phyloP scores from a whole-genome alignment of 805 yeast species.

The Suhomyces faveliae region DNA sequence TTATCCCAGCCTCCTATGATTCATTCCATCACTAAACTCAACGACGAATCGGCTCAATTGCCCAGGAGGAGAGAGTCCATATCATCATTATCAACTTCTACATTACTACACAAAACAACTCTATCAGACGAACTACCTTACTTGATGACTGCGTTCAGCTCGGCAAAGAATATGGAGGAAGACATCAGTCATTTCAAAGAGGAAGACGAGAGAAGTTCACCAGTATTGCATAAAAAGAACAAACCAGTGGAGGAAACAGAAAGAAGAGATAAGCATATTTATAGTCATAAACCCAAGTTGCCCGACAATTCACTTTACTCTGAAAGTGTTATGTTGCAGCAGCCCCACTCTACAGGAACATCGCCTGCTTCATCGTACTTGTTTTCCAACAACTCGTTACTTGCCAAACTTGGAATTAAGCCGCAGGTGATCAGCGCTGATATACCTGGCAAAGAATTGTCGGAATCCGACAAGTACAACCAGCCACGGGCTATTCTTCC shows the following conservation, averaged over 20 bases:
- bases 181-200: conserved; percentile 33
- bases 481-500: conserved; percentile 1
- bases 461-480: conserved; percentile 8
- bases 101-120: conserved; percentile 49
- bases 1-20: conserved; percentile 32
- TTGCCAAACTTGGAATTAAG: conserved; percentile 39
- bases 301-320: conserved; percentile 36
- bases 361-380: conserved; percentile 30
- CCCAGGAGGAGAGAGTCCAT: conserved; percentile 25
- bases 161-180: conserved; percentile 56
- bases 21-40: conserved; percentile 36
- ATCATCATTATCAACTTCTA: conserved; percentile 31
- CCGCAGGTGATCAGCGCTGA: conserved; percentile 41
- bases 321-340: conserved; percentile 29
- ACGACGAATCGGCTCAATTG: conserved; percentile 1
- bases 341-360: conserved; percentile 16
- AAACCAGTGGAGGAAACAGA: neutral
- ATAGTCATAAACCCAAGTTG: conserved; percentile 24
- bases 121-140: conserved; percentile 65
- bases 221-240: neutral
- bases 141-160: conserved; percentile 63
- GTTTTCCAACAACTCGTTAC: conserved; percentile 34
- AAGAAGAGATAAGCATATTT: conserved; percentile 16
- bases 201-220: conserved; percentile 14
- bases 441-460: conserved; percentile 16